Evolutionary conservation across 2,329 filamentous ascomycete genomes (phyloP).

Genomic region (Neobulgaria alba): DNA sequence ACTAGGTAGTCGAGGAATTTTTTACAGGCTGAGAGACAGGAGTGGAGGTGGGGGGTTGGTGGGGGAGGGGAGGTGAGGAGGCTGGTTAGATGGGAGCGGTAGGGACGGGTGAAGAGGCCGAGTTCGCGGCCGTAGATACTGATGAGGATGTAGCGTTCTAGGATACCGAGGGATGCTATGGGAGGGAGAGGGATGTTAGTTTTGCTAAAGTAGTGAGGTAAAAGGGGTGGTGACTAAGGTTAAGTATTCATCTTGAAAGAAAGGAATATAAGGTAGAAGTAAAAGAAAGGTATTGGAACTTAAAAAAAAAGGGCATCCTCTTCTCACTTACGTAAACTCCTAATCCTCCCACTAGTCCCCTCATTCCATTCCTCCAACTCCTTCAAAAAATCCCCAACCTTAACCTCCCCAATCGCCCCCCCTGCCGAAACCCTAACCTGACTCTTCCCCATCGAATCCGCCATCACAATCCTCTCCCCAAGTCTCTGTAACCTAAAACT

Average conservation of each 20-base stretch:
- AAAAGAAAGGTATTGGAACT: too few species aligned
- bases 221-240: too few species aligned
- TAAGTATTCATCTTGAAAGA: too few species aligned
- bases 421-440: slow-evolving; percentile 10
- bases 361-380: slow-evolving; percentile 21
- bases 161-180: slow-evolving; percentile 14
- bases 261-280: too few species aligned
- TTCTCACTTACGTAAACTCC: slow-evolving; percentile 18
- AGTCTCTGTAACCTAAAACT: slow-evolving; percentile 20
- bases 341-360: slow-evolving; percentile 10
- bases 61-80: not conserved
- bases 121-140: slow-evolving; percentile 21
- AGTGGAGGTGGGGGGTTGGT: slow-evolving; percentile 10
- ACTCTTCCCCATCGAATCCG: slow-evolving; percentile 4
- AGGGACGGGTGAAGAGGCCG: slow-evolving; percentile 19
- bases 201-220: too few species aligned
- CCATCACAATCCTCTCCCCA: slow-evolving; percentile 11
- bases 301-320: too few species aligned
- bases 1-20: slow-evolving; percentile 22
- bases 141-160: slow-evolving; percentile 11
- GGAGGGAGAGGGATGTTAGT: too few species aligned
- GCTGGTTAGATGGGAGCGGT: slow-evolving; percentile 9
- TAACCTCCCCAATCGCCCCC: slow-evolving; percentile 17
- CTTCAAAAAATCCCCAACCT: slow-evolving; percentile 19
- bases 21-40: slow-evolving; percentile 17